A percentile compares a stretch with the other conserved stretches of the same genome.
phyloP scores from a whole-genome alignment of 345 rosid species.

The Populus davidiana region DNA sequence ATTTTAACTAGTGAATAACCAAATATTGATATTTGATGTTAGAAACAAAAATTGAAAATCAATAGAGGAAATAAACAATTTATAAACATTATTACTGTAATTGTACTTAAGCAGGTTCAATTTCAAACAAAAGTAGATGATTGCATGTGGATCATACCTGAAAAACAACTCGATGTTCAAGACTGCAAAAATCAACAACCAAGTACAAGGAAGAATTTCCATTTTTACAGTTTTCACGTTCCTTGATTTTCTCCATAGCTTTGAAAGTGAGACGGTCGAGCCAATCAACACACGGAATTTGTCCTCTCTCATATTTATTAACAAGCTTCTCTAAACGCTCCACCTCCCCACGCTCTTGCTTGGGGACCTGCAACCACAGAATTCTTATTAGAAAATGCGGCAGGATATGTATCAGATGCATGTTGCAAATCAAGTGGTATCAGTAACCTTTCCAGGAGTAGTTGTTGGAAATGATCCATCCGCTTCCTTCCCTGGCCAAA shows the following conservation, averaged over 20 bases:
- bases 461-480: constrained; percentile 81
- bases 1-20: neutral
- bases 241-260: constrained; percentile 80
- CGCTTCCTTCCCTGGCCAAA: constrained; percentile 85
- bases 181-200: constrained; percentile 83
- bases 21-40: neutral
- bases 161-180: constrained; percentile 93
- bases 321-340: constrained; percentile 89
- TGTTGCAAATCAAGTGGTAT: constrained; percentile 7
- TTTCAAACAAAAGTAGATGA: constrained; percentile 6
- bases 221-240: constrained; percentile 60
- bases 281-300: constrained; percentile 86
- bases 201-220: constrained; percentile 73
- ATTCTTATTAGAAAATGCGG: neutral
- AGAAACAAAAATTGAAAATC: neutral
- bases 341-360: constrained; percentile 85
- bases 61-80: neutral
- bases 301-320: constrained; percentile 89
- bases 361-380: constrained; percentile 68
- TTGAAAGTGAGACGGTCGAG: constrained; percentile 84
- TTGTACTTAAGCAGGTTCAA: neutral
- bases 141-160: constrained; percentile 49
- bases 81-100: neutral
- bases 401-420: constrained; percentile 1
- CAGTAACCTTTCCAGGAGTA: constrained; percentile 93